Percentiles rank a stretch among this genome's conserved stretches.
phyloP scores from a whole-genome alignment of 306 rosid genomes.

The Coriaria nepalensis region DNA sequence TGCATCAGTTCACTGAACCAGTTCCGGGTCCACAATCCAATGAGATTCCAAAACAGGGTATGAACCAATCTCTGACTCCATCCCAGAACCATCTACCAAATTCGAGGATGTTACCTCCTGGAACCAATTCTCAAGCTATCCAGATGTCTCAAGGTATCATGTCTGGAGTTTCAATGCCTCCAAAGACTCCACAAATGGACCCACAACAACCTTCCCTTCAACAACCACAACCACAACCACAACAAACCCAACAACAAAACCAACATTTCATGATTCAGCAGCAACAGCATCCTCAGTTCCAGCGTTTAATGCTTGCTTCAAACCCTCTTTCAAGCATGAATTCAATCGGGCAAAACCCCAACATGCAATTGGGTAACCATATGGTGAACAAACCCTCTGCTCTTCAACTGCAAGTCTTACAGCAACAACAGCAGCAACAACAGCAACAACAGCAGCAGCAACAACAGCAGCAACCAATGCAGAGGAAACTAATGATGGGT shows the following conservation, averaged over 20 bases:
- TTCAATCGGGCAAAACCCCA: slow-evolving; percentile 60
- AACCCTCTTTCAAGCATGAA: slow-evolving; percentile 58
- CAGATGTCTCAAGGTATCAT: slow-evolving; percentile 86
- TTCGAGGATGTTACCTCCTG: slow-evolving; percentile 84
- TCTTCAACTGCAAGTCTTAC: slow-evolving; percentile 45
- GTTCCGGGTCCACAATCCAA: slow-evolving; percentile 42
- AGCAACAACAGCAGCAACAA: slow-evolving; percentile 36
- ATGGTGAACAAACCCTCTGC: slow-evolving; percentile 50
- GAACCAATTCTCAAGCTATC: slow-evolving; percentile 57
- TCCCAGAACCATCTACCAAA: slow-evolving; percentile 52
- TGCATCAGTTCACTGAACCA: slow-evolving; percentile 67
- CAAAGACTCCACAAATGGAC: slow-evolving; percentile 61
- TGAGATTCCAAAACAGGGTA: slow-evolving; percentile 45
- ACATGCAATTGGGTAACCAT: slow-evolving; percentile 52
- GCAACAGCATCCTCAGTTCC: slow-evolving; percentile 69
- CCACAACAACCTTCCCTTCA: slow-evolving; percentile 48
- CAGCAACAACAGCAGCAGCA: slow-evolving; percentile 52
- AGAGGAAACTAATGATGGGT: slow-evolving; percentile 83
- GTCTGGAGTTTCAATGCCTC: slow-evolving; percentile 53
- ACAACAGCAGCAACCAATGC: slow-evolving; percentile 54
- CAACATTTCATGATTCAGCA: slow-evolving; percentile 57
- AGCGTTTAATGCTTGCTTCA: slow-evolving; percentile 54
- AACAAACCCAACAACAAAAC: slow-evolving; percentile 34
- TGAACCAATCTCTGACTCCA: slow-evolving; percentile 43
- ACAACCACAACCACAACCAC: slow-evolving; percentile 20